phyloP scores from a whole-genome alignment of 768 basidiomycete genomes.

The Mycena rebaudengoi region DNA sequence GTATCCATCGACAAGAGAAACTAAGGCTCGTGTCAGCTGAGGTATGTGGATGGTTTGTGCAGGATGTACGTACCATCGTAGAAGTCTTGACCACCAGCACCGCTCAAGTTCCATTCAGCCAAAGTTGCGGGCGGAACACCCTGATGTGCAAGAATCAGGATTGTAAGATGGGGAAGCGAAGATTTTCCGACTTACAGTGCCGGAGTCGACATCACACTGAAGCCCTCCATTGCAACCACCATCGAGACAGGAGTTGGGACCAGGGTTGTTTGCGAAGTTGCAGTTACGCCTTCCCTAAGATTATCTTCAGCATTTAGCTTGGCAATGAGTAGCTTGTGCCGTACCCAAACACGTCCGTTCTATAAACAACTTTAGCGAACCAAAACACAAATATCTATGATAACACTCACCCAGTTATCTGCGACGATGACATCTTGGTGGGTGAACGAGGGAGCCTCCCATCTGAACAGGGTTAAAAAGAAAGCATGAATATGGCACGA shows the following conservation, averaged over 20 bases:
- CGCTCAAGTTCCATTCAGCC: constrained; percentile 55
- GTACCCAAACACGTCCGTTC: constrained; percentile 47
- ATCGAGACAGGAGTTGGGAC: constrained; percentile 50
- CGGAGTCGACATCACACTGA: constrained; percentile 21
- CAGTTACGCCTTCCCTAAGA: constrained; percentile 51
- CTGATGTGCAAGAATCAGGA: constrained; percentile 2
- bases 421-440: constrained; percentile 49
- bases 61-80: constrained; percentile 22
- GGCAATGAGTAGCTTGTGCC: background rate
- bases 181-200: constrained; percentile 11
- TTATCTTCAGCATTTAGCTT: background rate
- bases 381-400: constrained; percentile 46
- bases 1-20: constrained; percentile 59
- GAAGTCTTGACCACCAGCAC: constrained; percentile 35
- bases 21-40: constrained; percentile 12
- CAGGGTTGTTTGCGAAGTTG: constrained; percentile 49
- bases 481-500: too few species aligned
- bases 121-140: constrained; percentile 58
- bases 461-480: too few species aligned
- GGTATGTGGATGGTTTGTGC: too few species aligned
- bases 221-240: constrained; percentile 64
- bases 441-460: constrained; percentile 27
- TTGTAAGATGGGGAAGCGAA: too few species aligned
- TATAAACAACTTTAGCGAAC: background rate
- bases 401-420: constrained; percentile 59